Evolutionary conservation across 305 asterid species (phyloP), one percentile per base, ranked within the genome.

Genomic region (Caryopteris hybrid): DNA sequence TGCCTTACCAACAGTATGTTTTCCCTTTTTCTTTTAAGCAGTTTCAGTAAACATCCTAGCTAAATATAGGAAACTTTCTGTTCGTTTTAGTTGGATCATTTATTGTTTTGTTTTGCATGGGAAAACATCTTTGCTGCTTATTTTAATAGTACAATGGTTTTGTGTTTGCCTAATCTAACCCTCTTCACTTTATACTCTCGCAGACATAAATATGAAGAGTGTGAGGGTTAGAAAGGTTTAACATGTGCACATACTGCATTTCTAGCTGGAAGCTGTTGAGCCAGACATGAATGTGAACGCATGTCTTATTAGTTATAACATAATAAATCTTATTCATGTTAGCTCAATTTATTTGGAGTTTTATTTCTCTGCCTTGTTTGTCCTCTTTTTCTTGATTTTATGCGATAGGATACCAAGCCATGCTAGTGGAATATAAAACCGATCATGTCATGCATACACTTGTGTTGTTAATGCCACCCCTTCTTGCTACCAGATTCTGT

Each of bases 1-100:
- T 67, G 56, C 33, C 36, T 55, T 52, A 56, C 64, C 31, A 67
- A 27, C 33, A 25, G 34, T 73, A 70, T 67, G 14, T 73, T 64
- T 29, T 5, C 38, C 25, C 22, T 13, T 34, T 11, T 13, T 27
- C 36, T n/a, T 42, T 34, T 3, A 36, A 38, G 55, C 50, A 64
- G 43, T 42, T 68, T 51, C 41, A 50, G 48, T 34, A n/a, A 55
- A 51, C 46, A 22, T 58, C 38, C 41, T 22, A 66, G 43, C 18
- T 31, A 21, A 14, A 61, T 31, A 52, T 33, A 53, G n/a, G 38
- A 25, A 46, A 12, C 36, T 34, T 22, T 38, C 38, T 22, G 52
- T 29, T 34, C 53, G 68, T 41, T 63, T 43, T 38, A 20, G 50
- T 65, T 55, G 48, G 51, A 22, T 42, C 12, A 22, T 66, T 62